Evolutionary conservation across 495 filamentous ascomycete species (phyloP).

Genomic region (Aspergillus kassunensis): DNA sequence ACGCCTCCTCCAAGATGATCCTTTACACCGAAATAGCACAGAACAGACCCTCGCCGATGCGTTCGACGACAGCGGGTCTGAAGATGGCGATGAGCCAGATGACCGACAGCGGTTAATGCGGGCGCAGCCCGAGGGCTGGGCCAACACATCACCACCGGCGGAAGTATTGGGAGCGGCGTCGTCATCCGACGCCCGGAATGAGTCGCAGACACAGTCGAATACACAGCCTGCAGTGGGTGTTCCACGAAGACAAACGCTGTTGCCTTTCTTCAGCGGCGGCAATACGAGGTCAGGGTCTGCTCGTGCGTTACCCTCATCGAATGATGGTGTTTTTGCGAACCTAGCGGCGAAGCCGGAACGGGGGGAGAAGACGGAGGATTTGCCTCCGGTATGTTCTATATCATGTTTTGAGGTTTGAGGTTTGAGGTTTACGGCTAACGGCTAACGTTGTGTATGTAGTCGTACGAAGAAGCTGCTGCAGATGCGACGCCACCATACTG

Average conservation of each 20-base stretch:
- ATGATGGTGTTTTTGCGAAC: conserved; percentile 97
- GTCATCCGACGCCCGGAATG: conserved; percentile 34
- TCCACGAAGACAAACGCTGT: conserved; percentile 48
- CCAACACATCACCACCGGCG: conserved; percentile 12
- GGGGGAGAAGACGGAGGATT: conserved; percentile 75
- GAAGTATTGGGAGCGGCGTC: conserved; percentile 24
- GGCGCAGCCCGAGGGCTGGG: conserved; percentile 49
- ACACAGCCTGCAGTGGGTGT: conserved; percentile 23
- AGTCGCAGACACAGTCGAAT: conserved; percentile 19
- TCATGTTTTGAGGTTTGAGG: not conserved
- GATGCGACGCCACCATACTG: conserved; percentile 97
- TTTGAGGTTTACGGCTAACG: not conserved
- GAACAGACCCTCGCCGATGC: conserved; percentile 82
- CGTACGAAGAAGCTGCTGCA: conserved; percentile 96
- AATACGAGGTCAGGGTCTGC: conserved; percentile 33
- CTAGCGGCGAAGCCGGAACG: conserved; percentile 85
- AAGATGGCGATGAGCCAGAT: conserved; percentile 69
- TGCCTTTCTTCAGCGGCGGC: conserved; percentile 42
- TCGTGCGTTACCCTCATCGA: conserved; percentile 53
- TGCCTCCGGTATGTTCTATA: conserved; percentile 74
- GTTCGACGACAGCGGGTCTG: conserved; percentile 70
- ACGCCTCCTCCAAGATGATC: conserved; percentile 51
- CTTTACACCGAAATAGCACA: conserved; percentile 49
- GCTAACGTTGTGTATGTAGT: conserved; percentile 46
- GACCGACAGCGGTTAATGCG: conserved; percentile 84